phyloP scores from a whole-genome alignment of 257 asterid genomes.

The Gentiana dahurica region DNA sequence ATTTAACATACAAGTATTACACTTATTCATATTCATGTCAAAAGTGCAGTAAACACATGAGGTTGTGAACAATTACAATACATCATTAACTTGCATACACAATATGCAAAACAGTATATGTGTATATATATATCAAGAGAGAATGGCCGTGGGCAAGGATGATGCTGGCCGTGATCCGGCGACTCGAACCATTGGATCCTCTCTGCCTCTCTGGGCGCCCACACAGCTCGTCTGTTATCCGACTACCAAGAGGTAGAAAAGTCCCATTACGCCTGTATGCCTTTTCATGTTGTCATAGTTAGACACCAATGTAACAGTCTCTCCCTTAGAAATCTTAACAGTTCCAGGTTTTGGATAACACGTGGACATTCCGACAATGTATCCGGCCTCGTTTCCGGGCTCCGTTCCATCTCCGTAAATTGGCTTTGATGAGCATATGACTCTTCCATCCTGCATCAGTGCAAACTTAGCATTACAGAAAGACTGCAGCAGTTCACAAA shows the following conservation, averaged over 20 bases:
- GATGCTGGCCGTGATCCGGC: too few species aligned
- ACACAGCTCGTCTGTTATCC: too few species aligned
- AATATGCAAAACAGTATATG: too few species aligned
- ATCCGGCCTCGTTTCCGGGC: conserved; percentile 81
- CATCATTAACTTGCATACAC: too few species aligned
- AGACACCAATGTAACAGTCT: conserved; percentile 50
- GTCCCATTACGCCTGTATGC: conserved; percentile 92
- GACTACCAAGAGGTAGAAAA: conserved; percentile 67
- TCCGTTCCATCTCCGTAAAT: conserved; percentile 61
- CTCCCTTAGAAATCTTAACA: conserved; percentile 62
- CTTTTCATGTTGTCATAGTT: conserved; percentile 43
- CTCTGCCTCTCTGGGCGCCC: conserved; percentile 29
- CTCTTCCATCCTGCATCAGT: conserved; percentile 50
- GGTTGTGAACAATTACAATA: too few species aligned
- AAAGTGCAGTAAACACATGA: too few species aligned
- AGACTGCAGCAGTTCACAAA: too few species aligned
- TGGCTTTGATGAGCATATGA: conserved; percentile 63
- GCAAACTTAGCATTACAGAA: background rate
- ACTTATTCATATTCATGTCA: too few species aligned
- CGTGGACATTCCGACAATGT: conserved; percentile 78
- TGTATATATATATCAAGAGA: too few species aligned
- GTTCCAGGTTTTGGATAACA: conserved; percentile 84
- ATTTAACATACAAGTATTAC: too few species aligned
- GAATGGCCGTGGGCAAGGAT: too few species aligned
- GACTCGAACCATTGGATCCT: too few species aligned